Conservation (phyloP, 78 protist genomes). For the Pelomyxa schiedti region DNA sequence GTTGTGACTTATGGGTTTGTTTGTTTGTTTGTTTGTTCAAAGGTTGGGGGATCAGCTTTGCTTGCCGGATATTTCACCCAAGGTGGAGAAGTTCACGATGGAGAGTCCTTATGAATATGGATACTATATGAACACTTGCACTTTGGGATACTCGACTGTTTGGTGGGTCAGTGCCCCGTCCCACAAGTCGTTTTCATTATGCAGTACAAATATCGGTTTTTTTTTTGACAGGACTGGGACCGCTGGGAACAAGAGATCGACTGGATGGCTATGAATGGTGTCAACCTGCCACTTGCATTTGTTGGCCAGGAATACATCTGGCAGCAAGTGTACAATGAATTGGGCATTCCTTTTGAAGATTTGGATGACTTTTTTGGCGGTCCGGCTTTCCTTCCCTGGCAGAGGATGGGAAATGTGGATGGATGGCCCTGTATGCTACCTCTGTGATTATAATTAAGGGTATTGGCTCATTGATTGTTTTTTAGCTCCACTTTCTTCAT, state of each 20-base stretch:
- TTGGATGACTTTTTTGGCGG: slow-evolving; percentile 48
- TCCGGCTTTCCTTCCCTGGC: slow-evolving; percentile 80
- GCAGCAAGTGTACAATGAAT: slow-evolving; percentile 19
- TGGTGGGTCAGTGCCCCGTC: too few relatives aligned
- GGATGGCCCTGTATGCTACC: slow-evolving; percentile 64
- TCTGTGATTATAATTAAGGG: too few relatives aligned
- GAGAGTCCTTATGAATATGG: neutral
- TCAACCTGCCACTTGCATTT: slow-evolving; percentile 66
- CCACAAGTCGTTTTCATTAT: slow-evolving; percentile 53
- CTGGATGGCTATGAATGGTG: slow-evolving; percentile 78
- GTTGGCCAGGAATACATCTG: slow-evolving; percentile 72
- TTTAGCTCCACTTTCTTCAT: too few relatives aligned
- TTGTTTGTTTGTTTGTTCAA: too few relatives aligned
- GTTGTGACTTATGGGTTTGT: too few relatives aligned
- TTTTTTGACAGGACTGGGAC: slow-evolving; percentile 51
- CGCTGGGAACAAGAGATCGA: slow-evolving; percentile 71
- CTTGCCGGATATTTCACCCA: too few relatives aligned
- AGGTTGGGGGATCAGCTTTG: too few relatives aligned
- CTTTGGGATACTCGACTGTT: too few relatives aligned
- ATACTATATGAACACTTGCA: too few relatives aligned
- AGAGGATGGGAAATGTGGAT: slow-evolving; percentile 74
- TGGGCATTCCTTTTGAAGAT: slow-evolving; percentile 54
- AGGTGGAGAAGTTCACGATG: neutral
- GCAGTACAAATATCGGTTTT: too few relatives aligned
- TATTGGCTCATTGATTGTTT: too few relatives aligned